Evolutionary conservation across 192 early-diverging fungal genomes (phyloP).

Genomic region (Chytriomyces confervae): DNA sequence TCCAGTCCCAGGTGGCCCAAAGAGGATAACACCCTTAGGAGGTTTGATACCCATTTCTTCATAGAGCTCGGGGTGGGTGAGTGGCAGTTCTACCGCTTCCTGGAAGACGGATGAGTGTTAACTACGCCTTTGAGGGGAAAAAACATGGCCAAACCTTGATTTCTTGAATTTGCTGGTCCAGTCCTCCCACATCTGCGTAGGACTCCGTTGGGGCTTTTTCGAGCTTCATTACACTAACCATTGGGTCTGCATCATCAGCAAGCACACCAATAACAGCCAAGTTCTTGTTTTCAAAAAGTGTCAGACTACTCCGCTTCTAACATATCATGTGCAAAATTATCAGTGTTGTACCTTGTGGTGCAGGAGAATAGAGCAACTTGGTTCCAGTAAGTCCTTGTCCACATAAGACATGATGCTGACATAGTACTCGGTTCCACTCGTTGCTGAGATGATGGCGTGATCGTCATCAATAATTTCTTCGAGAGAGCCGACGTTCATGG

Average conservation of each 20-base stretch:
- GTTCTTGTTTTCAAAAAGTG: constrained; percentile 12
- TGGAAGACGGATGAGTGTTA: constrained; percentile 59
- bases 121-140: neutral
- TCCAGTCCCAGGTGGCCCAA: constrained; percentile 97
- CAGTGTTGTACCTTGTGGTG: constrained; percentile 64
- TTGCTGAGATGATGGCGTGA: constrained; percentile 95
- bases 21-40: constrained; percentile 96
- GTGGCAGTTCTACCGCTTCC: constrained; percentile 96
- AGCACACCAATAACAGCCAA: constrained; percentile 86
- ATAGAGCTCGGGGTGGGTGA: constrained; percentile 98
- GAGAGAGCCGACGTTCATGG: constrained; percentile 94
- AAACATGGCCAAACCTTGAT: constrained; percentile 60
- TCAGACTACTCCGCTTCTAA: neutral
- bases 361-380: constrained; percentile 92
- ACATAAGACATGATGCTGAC: constrained; percentile 98
- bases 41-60: constrained; percentile 99
- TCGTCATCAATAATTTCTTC: constrained; percentile 99
- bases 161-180: constrained; percentile 97
- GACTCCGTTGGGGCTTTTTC: constrained; percentile 97
- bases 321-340: neutral
- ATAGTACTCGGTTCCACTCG: constrained; percentile 94
- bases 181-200: constrained; percentile 96
- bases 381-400: constrained; percentile 98
- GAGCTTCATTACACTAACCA: constrained; percentile 99
- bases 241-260: constrained; percentile 93